These are phyloP conservation scores for Fusarium pininemorale DNA, from an alignment of 2,329 filamentous ascomycete genomes.

Conservation along the genomic window DNA sequence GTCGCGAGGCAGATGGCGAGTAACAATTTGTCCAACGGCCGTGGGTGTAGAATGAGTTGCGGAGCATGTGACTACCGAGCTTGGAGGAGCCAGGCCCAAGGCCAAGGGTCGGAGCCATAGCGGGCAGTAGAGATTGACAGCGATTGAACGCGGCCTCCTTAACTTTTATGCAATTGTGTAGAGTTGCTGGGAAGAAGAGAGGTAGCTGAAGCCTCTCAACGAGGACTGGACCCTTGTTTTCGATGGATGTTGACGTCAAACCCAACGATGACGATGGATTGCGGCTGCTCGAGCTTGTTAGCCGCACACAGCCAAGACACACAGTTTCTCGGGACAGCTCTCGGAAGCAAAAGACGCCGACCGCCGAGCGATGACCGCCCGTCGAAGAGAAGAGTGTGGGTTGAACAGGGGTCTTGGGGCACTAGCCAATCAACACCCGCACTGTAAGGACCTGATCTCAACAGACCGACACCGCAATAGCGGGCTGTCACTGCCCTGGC, in stretches of 20 bases:
- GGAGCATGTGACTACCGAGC: constrained; percentile 46
- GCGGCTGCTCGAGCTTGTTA: constrained; percentile 34
- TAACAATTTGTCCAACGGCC: constrained; percentile 44
- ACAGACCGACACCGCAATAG: constrained; percentile 32
- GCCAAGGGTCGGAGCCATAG: constrained; percentile 48
- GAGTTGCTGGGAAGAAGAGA: background rate
- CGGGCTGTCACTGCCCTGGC: background rate
- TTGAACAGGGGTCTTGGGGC: background rate
- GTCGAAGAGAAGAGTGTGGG: background rate
- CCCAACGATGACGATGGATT: constrained; percentile 36
- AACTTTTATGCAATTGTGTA: constrained; percentile 10
- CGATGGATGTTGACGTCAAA: constrained; percentile 41
- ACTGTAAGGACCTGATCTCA: background rate
- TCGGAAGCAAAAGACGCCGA: constrained; percentile 38
- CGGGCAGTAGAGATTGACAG: constrained; percentile 25
- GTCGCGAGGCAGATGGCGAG: constrained; percentile 33
- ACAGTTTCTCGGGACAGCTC: constrained; percentile 15
- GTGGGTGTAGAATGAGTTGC: constrained; percentile 41
- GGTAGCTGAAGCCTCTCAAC: constrained; percentile 10
- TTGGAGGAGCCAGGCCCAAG: constrained; percentile 49
- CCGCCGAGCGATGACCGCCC: constrained; percentile 16
- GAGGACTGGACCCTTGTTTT: constrained; percentile 19
- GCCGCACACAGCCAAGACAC: constrained; percentile 34
- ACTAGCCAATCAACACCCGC: constrained; percentile 18
- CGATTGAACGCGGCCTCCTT: constrained; percentile 26